A percentile compares a stretch with the other conserved stretches of the same genome.
Evolutionary conservation across 208 protist genomes (phyloP).

Genomic region (Plasmodiophora brassicae): DNA sequence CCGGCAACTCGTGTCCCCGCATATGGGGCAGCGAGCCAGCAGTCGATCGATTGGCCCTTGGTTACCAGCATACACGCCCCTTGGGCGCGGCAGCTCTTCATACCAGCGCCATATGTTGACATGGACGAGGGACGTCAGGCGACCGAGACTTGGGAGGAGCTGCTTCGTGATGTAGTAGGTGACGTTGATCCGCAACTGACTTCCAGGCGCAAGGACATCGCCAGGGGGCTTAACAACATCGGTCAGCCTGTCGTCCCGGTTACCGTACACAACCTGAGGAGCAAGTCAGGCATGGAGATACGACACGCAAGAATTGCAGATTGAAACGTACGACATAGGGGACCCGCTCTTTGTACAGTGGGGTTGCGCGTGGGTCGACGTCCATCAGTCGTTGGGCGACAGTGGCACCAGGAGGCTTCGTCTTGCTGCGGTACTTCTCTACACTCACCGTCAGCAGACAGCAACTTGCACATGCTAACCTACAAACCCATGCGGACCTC

Average conservation of each 20-base stretch:
- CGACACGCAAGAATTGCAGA: background rate
- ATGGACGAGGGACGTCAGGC: background rate
- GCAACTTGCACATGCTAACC: background rate
- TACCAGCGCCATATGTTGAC: background rate
- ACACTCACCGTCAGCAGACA: background rate
- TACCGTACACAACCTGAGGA: background rate
- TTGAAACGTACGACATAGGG: background rate
- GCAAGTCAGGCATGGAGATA: background rate
- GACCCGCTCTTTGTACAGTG: background rate
- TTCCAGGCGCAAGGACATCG: background rate
- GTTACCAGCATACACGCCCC: background rate
- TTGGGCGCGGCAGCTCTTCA: background rate
- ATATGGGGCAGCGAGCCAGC: background rate
- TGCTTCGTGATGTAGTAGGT: background rate
- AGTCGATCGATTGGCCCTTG: background rate
- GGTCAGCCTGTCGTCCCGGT: background rate
- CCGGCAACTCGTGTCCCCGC: background rate
- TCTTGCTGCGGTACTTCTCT: background rate
- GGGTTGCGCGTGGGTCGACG: background rate
- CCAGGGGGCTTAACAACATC: background rate
- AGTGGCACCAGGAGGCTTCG: background rate
- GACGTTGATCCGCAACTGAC: background rate
- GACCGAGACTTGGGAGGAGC: background rate
- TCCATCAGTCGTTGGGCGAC: background rate
- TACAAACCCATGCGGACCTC: background rate